phyloP scores from a whole-genome alignment of 2,329 filamentous ascomycete genomes.

The Cercospora canescens region DNA sequence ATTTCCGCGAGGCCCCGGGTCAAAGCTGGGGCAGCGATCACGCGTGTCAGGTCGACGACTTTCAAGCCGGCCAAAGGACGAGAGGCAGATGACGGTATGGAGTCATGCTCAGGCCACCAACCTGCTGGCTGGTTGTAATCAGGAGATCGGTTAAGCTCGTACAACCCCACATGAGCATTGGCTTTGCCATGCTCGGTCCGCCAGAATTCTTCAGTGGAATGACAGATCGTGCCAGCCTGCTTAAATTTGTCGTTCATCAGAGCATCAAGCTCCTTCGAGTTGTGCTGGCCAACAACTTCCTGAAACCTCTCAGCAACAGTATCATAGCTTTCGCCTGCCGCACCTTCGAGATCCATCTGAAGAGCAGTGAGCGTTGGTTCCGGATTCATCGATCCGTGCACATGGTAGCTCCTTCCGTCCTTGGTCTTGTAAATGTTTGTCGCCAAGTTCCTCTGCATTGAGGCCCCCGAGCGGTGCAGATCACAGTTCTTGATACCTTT shows the following conservation, averaged over 20 bases:
- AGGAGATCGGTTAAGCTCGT: slow-evolving; percentile 18
- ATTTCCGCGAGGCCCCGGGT: slow-evolving; percentile 72
- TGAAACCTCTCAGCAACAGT: slow-evolving; percentile 44
- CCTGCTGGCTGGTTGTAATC: slow-evolving; percentile 23
- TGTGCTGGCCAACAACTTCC: slow-evolving; percentile 43
- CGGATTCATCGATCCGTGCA: slow-evolving; percentile 51
- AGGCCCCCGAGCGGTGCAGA: slow-evolving; percentile 14
- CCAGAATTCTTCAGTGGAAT: slow-evolving; percentile 44
- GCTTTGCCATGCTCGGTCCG: slow-evolving; percentile 37
- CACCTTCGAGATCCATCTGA: slow-evolving; percentile 34
- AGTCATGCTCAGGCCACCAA: slow-evolving; percentile 29
- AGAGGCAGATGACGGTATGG: slow-evolving; percentile 33
- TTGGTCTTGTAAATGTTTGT: slow-evolving; percentile 52
- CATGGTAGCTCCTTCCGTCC: slow-evolving; percentile 49
- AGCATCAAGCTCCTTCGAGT: slow-evolving; percentile 41
- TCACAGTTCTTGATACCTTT: slow-evolving; percentile 21
- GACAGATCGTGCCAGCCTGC: slow-evolving; percentile 44
- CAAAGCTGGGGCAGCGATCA: slow-evolving; percentile 75
- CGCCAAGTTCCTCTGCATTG: slow-evolving; percentile 24
- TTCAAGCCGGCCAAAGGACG: slow-evolving; percentile 60
- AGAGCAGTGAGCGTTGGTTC: slow-evolving; percentile 41
- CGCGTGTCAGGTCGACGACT: slow-evolving; percentile 72
- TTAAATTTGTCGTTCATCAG: slow-evolving; percentile 43
- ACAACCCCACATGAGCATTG: slow-evolving; percentile 25
- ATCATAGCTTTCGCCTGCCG: slow-evolving; percentile 39